Base-by-base conservation (phyloP, 2,329 filamentous ascomycete genomes). In the Aspergillus sp. region DNA sequence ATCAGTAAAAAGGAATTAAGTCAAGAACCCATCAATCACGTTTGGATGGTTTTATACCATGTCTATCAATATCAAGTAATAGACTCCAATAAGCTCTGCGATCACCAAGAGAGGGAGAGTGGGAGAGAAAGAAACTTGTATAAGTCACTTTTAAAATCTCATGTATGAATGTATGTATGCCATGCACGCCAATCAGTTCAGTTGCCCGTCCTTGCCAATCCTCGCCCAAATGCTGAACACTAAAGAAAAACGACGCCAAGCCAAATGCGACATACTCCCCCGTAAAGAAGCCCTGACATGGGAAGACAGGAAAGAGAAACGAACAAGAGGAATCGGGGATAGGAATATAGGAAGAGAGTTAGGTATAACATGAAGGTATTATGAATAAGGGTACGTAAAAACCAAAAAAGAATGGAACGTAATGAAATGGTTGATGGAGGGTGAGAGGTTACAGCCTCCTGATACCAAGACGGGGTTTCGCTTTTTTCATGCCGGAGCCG, bases 391-490 rank as follows among this genome's bases (percentile, higher is more conserved):
- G 7, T 29, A 29, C 26, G 26, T 29, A 1, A 36, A 36, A 14
- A 36, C 31, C 20, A 20, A 20, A 32, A 32, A 46, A n/a, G 31
- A 32, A 32, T 32, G 12, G 31, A 32, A 9, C 2, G 42, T 46
- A n/a, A 4, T 6, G n/a, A 10, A 6, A 45, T 45, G 39, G 16
- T 4, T 45, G 16, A 12, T 16, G 16, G 16, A 16, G 5, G 14
- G 1, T 29, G 26, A 12, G 9, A 16, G 18, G 1, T 69, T 58
- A 77, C 39, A 77, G 63, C 50, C 75, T 67, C 39, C 74, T 72
- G 29, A 77, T 65, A 0, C 75, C 75, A 52, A 73, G 69, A 14
- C 75, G 69, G 1, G 75, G 69, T 58, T 76, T 77, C 6, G 63
- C 32, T 54, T 74, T 75, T 53, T 74, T 75, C 24, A 63, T 62